phyloP scores from a whole-genome alignment of 345 rosid genomes.

The Linum tenue region DNA sequence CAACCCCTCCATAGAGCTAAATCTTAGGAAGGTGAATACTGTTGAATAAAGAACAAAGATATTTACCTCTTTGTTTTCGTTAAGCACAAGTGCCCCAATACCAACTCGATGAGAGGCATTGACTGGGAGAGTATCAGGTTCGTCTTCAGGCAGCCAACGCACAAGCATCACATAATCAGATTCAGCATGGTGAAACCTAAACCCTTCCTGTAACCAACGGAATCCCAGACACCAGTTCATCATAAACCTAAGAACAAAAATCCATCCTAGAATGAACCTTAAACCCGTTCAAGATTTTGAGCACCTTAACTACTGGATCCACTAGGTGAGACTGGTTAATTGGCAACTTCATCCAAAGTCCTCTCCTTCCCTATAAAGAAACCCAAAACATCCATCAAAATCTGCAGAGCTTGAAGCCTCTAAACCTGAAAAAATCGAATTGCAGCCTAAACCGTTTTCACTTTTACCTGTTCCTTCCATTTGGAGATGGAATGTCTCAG shows the following conservation, averaged over 20 bases:
- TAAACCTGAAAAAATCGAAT: no score
- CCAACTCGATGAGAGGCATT: conserved; percentile 78
- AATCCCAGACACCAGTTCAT: background rate
- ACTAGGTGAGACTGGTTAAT: conserved; percentile 41
- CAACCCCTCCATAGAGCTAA: no score
- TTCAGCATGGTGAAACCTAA: conserved; percentile 62
- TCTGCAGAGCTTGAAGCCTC: background rate
- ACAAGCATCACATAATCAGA: conserved; percentile 72
- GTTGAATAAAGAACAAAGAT: background rate
- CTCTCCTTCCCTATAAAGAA: conserved; percentile 49
- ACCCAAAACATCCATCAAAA: no score
- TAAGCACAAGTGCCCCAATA: conserved; percentile 58
- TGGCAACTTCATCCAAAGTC: conserved; percentile 68
- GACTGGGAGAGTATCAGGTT: conserved; percentile 37
- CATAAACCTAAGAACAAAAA: background rate
- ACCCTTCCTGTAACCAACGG: conserved; percentile 46
- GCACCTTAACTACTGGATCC: conserved; percentile 39
- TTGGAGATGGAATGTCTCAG: conserved; percentile 43
- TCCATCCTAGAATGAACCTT: background rate
- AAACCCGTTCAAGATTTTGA: background rate
- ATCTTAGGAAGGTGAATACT: no score
- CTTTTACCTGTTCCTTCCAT: conserved; percentile 46
- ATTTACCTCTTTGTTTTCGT: conserved; percentile 44
- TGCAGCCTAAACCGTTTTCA: no score
- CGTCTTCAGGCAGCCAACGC: conserved; percentile 40